Conservation (phyloP, 2,329 filamentous ascomycete species). For the Calonectria crousiana region DNA sequence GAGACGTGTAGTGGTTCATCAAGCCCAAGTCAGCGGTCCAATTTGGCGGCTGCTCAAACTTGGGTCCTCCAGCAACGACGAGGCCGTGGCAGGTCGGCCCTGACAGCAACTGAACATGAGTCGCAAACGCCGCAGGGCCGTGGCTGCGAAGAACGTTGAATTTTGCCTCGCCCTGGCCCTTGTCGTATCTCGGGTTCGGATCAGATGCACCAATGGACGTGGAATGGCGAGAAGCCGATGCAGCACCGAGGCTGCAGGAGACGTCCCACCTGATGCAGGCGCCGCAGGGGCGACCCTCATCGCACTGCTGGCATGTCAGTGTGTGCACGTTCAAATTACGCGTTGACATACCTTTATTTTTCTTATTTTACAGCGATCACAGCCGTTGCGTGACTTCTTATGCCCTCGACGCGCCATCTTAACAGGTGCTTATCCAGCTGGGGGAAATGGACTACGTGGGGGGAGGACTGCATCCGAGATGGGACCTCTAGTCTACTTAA, state of each 20-base stretch:
- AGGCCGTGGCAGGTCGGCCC: too few species aligned
- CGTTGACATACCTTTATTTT: slow-evolving; percentile 10
- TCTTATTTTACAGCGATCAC: slow-evolving; percentile 12
- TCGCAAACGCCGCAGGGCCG: too few species aligned
- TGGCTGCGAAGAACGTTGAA: too few species aligned
- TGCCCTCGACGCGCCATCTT: not conserved
- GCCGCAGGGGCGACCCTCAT: slow-evolving; percentile 18
- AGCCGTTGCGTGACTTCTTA: slow-evolving; percentile 23
- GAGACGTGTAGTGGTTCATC: slow-evolving; percentile 18
- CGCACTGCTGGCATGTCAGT: slow-evolving; percentile 13
- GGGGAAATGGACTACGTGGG: too few species aligned
- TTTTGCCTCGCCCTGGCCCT: too few species aligned
- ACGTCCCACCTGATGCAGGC: slow-evolving; percentile 10
- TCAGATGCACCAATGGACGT: too few species aligned
- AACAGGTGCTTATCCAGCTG: too few species aligned
- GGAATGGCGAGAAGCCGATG: too few species aligned
- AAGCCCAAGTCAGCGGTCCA: slow-evolving; percentile 18
- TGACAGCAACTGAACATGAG: too few species aligned
- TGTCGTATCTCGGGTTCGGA: too few species aligned
- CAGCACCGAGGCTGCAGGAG: not conserved
- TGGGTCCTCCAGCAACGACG: not conserved
- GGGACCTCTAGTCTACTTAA: not conserved
- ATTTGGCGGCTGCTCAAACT: not conserved
- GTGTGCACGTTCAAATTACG: too few species aligned
- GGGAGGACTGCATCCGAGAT: not conserved